phyloP scores from a whole-genome alignment of 345 rosid species.

The Salix udensis region DNA sequence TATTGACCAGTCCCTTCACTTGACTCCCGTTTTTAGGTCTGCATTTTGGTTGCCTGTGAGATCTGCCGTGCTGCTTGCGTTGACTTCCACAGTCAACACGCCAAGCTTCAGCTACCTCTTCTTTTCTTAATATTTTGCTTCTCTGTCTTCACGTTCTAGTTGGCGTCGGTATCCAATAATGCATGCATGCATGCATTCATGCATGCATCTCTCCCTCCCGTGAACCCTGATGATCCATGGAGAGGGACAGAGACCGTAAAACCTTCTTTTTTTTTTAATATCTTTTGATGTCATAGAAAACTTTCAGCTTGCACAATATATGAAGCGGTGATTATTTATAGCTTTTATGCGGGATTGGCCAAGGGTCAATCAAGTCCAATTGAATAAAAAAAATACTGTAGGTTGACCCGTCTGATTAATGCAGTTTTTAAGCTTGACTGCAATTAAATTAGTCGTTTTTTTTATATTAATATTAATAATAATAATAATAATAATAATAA shows the following conservation, averaged over 20 bases:
- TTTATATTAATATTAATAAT: no score
- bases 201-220: background rate
- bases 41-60: background rate
- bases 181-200: background rate
- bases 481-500: no score
- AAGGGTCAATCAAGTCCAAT: background rate
- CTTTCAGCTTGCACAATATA: background rate
- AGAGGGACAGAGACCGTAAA: background rate
- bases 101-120: background rate
- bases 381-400: background rate
- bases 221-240: background rate
- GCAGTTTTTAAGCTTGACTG: background rate
- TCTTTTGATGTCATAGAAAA: background rate
- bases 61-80: background rate
- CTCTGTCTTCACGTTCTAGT: background rate
- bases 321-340: no score
- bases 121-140: background rate
- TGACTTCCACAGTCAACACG: slow-evolving; percentile 1
- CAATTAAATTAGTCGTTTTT: background rate
- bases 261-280: background rate
- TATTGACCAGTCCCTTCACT: no score
- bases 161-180: background rate
- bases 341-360: background rate
- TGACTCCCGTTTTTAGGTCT: background rate
- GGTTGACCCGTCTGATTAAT: background rate